Conservation (phyloP, 139 green algal genomes). For the Chlorella sp. region DNA sequence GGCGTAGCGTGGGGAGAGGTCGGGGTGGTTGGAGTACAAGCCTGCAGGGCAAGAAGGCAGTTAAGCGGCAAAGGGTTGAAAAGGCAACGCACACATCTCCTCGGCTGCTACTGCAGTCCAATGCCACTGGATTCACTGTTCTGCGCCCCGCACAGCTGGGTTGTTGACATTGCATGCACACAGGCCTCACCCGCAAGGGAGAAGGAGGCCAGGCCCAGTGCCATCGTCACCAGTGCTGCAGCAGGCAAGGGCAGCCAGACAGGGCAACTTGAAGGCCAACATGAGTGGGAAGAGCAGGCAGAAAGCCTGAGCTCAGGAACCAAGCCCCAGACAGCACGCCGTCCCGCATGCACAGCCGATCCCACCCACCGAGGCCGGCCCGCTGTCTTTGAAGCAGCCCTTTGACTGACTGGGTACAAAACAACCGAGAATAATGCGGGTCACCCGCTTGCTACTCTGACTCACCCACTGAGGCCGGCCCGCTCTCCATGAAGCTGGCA, state of each 20-base stretch:
- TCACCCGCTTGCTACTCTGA: too few species aligned
- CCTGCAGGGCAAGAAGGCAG: conserved; percentile 73
- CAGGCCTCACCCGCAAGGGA: conserved; percentile 57
- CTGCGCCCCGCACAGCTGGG: too few species aligned
- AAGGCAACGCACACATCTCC: too few species aligned
- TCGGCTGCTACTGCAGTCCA: too few species aligned
- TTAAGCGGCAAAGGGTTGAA: too few species aligned
- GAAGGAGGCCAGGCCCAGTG: conserved; percentile 85
- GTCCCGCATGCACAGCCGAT: too few species aligned
- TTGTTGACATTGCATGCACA: too few species aligned
- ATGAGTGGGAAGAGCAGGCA: too few species aligned
- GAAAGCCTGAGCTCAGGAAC: background rate
- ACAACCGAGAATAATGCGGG: too few species aligned
- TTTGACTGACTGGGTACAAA: too few species aligned
- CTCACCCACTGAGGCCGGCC: conserved; percentile 21
- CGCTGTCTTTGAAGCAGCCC: conserved; percentile 1
- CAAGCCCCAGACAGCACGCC: background rate
- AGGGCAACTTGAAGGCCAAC: too few species aligned
- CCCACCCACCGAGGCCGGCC: conserved; percentile 18
- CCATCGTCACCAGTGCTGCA: conserved; percentile 71
- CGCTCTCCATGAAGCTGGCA: conserved; percentile 41
- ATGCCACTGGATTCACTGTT: too few species aligned
- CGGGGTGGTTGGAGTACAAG: conserved; percentile 96
- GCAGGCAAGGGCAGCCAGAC: background rate
- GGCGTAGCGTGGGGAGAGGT: conserved; percentile 93